phyloP scores from a whole-genome alignment of 2,329 filamentous ascomycete genomes.

The Shiraia sp. region DNA sequence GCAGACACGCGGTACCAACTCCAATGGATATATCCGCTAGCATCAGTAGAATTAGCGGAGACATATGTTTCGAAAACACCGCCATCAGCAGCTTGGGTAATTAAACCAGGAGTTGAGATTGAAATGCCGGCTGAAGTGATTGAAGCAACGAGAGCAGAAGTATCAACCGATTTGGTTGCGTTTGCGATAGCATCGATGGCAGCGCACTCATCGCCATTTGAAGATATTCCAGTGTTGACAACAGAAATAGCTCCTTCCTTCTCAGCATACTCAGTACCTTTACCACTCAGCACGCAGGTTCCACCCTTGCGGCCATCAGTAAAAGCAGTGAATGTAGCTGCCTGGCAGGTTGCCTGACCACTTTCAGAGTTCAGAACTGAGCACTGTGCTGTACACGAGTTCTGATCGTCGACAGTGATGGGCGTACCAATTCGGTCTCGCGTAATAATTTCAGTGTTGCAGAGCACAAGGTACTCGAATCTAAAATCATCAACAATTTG shows the following conservation, averaged over 20 bases:
- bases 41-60: slow-evolving; percentile 25
- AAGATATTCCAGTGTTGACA: slow-evolving; percentile 24
- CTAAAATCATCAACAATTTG: slow-evolving; percentile 28
- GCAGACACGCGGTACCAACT: slow-evolving; percentile 27
- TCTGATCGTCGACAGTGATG: slow-evolving; percentile 21
- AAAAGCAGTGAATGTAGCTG: slow-evolving; percentile 24
- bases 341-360: slow-evolving; percentile 25
- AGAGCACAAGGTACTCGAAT: slow-evolving; percentile 34
- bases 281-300: slow-evolving; percentile 23
- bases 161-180: slow-evolving; percentile 16
- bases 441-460: slow-evolving; percentile 26
- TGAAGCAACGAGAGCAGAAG: slow-evolving; percentile 24
- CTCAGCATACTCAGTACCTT: slow-evolving; percentile 10
- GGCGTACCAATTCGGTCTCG: slow-evolving; percentile 20
- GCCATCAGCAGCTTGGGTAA: slow-evolving; percentile 21
- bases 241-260: slow-evolving; percentile 23
- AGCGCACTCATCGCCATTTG: slow-evolving; percentile 25
- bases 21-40: slow-evolving; percentile 23
- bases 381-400: slow-evolving; percentile 33
- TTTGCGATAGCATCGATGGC: slow-evolving; percentile 6
- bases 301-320: slow-evolving; percentile 19
- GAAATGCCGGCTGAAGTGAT: slow-evolving; percentile 22
- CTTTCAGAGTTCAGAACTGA: slow-evolving; percentile 30
- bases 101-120: slow-evolving; percentile 26
- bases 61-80: slow-evolving; percentile 26